Evolutionary conservation across 352 stramenopile species (phyloP).

Genomic region (Phytophthora meadii): DNA sequence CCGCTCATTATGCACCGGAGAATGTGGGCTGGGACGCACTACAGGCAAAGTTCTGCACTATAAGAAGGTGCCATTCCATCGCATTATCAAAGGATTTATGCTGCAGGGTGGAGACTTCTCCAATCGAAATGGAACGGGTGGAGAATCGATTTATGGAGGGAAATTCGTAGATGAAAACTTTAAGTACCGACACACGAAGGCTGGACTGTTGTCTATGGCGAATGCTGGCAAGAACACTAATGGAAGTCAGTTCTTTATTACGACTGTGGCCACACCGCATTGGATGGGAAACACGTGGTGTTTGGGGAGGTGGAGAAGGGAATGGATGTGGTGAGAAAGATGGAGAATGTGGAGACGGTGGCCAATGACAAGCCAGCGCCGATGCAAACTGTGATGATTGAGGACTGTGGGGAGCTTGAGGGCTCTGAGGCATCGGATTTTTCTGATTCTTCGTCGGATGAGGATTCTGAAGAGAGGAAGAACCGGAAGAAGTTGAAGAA

Average conservation of each 20-base stretch:
- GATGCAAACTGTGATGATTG: constrained; percentile 91
- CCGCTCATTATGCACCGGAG: constrained; percentile 65
- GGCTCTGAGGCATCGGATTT: constrained; percentile 6
- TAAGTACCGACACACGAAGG: constrained; percentile 90
- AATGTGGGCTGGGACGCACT: constrained; percentile 66
- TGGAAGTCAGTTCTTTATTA: constrained; percentile 89
- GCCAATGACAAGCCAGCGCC: constrained; percentile 82
- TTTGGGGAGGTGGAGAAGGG: constrained; percentile 98
- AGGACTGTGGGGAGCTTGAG: constrained; percentile 92
- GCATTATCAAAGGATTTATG: constrained; percentile 90
- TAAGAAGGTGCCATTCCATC: constrained; percentile 80
- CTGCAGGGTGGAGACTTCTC: constrained; percentile 83
- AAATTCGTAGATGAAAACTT: constrained; percentile 96
- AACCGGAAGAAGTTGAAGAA: constrained; percentile 37
- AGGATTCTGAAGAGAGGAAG: background rate
- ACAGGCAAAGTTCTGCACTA: constrained; percentile 71
- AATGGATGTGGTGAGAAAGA: constrained; percentile 81
- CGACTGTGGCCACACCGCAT: constrained; percentile 90
- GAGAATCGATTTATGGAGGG: constrained; percentile 86
- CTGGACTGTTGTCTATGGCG: constrained; percentile 95
- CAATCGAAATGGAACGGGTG: constrained; percentile 81
- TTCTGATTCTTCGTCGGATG: constrained; percentile 5
- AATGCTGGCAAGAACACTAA: constrained; percentile 90
- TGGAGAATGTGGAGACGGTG: constrained; percentile 92
- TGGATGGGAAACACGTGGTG: constrained; percentile 99